Evolutionary conservation across 2,329 filamentous ascomycete species (phyloP).

Genomic region (Sclerotinia sclerotiorum): DNA sequence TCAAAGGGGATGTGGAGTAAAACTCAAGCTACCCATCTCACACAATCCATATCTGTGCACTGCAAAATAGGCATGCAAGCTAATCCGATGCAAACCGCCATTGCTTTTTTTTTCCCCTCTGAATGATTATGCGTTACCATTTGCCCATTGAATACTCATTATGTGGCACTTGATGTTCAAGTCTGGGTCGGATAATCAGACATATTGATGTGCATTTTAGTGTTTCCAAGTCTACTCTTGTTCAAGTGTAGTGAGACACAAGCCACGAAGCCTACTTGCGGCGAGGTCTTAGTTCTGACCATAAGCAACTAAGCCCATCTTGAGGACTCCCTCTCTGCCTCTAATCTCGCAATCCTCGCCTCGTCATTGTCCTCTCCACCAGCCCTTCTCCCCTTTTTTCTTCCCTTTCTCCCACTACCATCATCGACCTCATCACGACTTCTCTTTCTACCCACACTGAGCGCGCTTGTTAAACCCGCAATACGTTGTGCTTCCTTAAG

Average conservation of each 20-base stretch:
- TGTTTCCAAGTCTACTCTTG: background rate
- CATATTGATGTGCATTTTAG: background rate
- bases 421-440: constrained; percentile 48
- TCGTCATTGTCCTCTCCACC: constrained; percentile 38
- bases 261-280: background rate
- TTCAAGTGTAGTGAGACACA: background rate
- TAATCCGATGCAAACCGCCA: background rate
- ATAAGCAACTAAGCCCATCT: constrained; percentile 37
- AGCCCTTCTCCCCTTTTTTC: constrained; percentile 44
- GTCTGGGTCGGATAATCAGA: background rate
- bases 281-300: background rate
- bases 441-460: constrained; percentile 43
- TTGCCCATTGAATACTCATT: background rate
- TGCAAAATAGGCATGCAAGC: background rate
- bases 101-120: background rate
- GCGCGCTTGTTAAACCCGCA: constrained; percentile 50
- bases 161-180: background rate
- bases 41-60: background rate
- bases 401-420: constrained; percentile 46
- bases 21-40: background rate
- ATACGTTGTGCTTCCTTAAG: constrained; percentile 68
- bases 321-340: constrained; percentile 57
- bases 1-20: constrained; percentile 1
- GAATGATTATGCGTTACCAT: background rate
- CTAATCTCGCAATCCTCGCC: constrained; percentile 46